These are phyloP conservation scores for Aspergillus sp. DNA, from an alignment of 2,329 filamentous ascomycete genomes.

Conservation along the genomic window DNA sequence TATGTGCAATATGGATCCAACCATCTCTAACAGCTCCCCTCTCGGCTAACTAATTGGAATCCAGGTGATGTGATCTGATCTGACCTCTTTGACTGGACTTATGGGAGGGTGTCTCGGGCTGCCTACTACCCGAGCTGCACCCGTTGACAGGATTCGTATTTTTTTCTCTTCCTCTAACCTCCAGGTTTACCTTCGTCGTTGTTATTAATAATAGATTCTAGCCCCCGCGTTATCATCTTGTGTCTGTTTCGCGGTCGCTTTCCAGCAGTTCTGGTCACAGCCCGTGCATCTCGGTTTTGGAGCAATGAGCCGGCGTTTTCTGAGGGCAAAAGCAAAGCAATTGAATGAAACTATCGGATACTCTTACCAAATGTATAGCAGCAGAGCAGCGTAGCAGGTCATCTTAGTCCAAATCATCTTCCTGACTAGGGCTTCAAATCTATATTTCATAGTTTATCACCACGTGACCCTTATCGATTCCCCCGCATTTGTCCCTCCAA, in stretches of 20 bases:
- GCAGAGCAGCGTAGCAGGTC: too few species aligned
- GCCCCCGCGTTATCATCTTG: not conserved
- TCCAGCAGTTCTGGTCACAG: not conserved
- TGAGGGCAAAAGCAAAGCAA: not conserved
- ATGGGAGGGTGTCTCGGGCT: not conserved
- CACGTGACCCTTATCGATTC: constrained; percentile 7
- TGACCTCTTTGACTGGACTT: constrained; percentile 19
- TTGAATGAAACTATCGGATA: not conserved
- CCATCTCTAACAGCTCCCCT: not conserved
- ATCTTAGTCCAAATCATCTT: not conserved
- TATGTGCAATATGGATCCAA: constrained; percentile 4
- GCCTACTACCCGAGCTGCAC: not conserved
- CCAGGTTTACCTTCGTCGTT: not conserved
- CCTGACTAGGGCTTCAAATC: too few species aligned
- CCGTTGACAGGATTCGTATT: constrained; percentile 5
- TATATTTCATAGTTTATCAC: not conserved
- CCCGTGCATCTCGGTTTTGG: not conserved
- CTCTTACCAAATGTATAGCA: not conserved
- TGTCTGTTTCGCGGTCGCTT: not conserved
- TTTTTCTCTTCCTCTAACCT: not conserved
- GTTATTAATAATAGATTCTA: constrained; percentile 2
- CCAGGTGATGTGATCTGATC: constrained; percentile 44
- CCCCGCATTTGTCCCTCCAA: constrained; percentile 7
- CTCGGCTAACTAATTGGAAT: not conserved
- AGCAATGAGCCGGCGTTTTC: not conserved